Conservation (phyloP, 176 grass and related monocot genomes). For the Puya raimondii region DNA sequence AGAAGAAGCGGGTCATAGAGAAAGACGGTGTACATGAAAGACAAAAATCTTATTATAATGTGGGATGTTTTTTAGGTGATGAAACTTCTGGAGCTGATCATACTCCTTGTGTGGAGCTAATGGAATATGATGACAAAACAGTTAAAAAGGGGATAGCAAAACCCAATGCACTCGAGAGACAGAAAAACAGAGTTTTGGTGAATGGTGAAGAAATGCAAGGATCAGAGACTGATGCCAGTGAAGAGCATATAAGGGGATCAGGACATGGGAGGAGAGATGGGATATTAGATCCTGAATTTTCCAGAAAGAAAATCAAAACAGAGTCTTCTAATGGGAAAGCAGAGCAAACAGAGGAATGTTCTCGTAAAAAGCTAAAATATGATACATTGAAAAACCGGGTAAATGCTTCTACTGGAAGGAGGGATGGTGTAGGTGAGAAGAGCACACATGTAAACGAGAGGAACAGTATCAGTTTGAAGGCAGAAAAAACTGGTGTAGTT, state of each 20-base stretch:
- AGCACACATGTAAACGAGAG: constrained; percentile 10
- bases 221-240: constrained; percentile 35
- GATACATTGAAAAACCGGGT: background rate
- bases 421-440: constrained; percentile 22
- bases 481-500: constrained; percentile 16
- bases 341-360: constrained; percentile 22
- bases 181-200: too few relatives aligned
- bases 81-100: too few relatives aligned
- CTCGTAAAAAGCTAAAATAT: constrained; percentile 9
- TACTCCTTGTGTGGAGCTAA: constrained; percentile 15
- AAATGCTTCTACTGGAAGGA: constrained; percentile 7
- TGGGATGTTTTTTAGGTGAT: too few relatives aligned
- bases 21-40: too few relatives aligned
- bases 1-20: too few relatives aligned
- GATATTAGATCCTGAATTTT: constrained; percentile 19
- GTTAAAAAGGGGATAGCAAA: constrained; percentile 27
- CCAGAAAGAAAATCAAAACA: constrained; percentile 33
- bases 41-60: too few relatives aligned
- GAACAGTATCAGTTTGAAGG: constrained; percentile 9
- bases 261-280: constrained; percentile 22
- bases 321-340: constrained; percentile 18
- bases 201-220: constrained; percentile 23
- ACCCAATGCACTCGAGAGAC: background rate
- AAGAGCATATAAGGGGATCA: constrained; percentile 33
- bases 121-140: constrained; percentile 39